These are phyloP conservation scores for Adenanthera pavonina DNA, from an alignment of 306 rosid genomes.

Conservation along the genomic window DNA sequence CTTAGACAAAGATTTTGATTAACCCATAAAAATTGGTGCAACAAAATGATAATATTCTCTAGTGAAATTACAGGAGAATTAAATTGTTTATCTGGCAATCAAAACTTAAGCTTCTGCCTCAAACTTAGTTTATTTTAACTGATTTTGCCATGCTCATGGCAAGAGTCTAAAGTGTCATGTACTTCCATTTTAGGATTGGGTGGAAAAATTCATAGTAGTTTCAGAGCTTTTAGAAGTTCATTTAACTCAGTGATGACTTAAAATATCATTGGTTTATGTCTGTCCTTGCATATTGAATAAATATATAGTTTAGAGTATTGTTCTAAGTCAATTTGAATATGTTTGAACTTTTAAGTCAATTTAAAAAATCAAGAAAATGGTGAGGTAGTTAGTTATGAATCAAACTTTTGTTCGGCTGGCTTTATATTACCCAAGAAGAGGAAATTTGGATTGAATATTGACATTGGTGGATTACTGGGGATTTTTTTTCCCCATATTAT, in stretches of 20 bases:
- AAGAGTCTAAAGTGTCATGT: neutral
- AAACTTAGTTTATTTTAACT: conserved; percentile 3
- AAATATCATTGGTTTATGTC: neutral
- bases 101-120: neutral
- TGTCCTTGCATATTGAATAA: neutral
- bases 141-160: conserved; percentile 52
- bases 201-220: neutral
- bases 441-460: conserved; percentile 23
- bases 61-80: neutral
- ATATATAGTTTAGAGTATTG: neutral
- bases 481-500: neutral
- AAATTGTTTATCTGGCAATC: neutral
- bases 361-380: neutral
- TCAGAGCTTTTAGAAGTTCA: neutral
- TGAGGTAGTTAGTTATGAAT: neutral
- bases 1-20: neutral
- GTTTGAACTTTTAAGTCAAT: neutral
- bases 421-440: conserved; percentile 18
- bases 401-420: neutral
- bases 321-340: neutral
- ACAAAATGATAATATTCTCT: neutral
- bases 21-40: neutral
- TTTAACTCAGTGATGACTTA: neutral
- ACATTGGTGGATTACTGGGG: neutral
- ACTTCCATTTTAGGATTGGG: neutral